Conservation (phyloP, 2,329 filamentous ascomycete genomes). For the Cytospora chrysosperma region DNA sequence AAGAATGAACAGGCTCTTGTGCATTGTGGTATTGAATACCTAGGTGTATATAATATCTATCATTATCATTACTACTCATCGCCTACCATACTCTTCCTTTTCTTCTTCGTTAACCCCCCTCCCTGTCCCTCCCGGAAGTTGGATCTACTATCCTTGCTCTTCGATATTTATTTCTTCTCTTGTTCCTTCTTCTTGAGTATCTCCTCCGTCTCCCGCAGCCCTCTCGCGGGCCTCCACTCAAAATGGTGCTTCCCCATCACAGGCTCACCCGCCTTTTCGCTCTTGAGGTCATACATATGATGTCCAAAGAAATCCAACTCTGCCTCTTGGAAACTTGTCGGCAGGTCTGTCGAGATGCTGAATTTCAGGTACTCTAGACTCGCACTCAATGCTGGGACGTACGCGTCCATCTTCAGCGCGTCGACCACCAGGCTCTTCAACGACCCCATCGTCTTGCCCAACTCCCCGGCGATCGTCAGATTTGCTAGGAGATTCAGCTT, state of each 20-base stretch:
- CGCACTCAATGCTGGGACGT: constrained; percentile 59
- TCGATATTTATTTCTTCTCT: neutral
- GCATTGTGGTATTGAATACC: neutral
- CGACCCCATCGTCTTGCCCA: constrained; percentile 48
- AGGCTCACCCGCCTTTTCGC: constrained; percentile 50
- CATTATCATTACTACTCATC: neutral
- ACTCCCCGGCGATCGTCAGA: constrained; percentile 49
- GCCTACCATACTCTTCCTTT: neutral
- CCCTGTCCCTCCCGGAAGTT: neutral
- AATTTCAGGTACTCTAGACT: constrained; percentile 69
- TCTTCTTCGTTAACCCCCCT: neutral
- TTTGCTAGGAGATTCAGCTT: constrained; percentile 38
- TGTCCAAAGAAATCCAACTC: constrained; percentile 70
- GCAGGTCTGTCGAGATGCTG: constrained; percentile 56
- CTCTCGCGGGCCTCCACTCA: constrained; percentile 54
- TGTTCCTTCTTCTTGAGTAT: neutral
- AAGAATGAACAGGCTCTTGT: neutral
- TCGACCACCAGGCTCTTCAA: constrained; percentile 57
- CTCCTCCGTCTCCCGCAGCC: constrained; percentile 11
- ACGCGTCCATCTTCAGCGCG: constrained; percentile 55
- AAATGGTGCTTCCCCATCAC: constrained; percentile 60
- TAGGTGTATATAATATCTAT: neutral
- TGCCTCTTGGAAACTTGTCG: constrained; percentile 69
- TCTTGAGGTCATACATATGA: constrained; percentile 62
- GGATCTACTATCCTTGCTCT: neutral